Evolutionary conservation across 2,329 filamentous ascomycete genomes (phyloP).

Genomic region (Paraphoma chrysanthemicola): DNA sequence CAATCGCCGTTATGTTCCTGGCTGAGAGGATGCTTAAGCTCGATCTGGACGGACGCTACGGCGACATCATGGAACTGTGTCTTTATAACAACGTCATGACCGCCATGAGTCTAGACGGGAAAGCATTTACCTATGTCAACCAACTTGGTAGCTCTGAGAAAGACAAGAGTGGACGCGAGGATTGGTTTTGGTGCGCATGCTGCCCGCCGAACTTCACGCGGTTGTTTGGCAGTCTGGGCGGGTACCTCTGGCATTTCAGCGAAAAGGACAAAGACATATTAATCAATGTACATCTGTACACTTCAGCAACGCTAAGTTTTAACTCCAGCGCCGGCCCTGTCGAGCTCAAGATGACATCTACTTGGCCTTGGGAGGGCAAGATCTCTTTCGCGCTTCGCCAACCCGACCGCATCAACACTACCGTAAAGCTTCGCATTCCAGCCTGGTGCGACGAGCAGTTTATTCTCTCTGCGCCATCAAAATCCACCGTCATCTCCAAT

Average conservation of each 20-base stretch:
- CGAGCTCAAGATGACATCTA: conserved; percentile 57
- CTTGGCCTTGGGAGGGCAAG: conserved; percentile 66
- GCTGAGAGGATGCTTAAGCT: conserved; percentile 37
- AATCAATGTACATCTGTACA: conserved; percentile 65
- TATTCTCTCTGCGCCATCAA: not conserved
- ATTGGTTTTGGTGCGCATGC: conserved; percentile 61
- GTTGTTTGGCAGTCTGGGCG: conserved; percentile 12
- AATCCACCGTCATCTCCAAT: not conserved
- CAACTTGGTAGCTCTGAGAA: conserved; percentile 63
- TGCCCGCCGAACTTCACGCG: conserved; percentile 17
- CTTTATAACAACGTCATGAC: conserved; percentile 68
- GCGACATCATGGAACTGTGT: conserved; percentile 67
- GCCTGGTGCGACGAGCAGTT: conserved; percentile 43
- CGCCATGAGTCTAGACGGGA: conserved; percentile 63
- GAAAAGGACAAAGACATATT: conserved; percentile 54
- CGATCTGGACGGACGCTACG: conserved; percentile 61
- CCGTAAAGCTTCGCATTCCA: conserved; percentile 62
- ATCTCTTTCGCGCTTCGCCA: conserved; percentile 54
- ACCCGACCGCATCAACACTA: conserved; percentile 40
- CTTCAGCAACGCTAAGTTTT: conserved; percentile 56
- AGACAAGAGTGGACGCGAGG: conserved; percentile 58
- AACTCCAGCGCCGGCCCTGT: conserved; percentile 44
- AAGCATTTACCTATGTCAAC: conserved; percentile 67
- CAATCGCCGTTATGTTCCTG: conserved; percentile 16
- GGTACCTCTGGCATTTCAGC: conserved; percentile 15